Percentiles rank a stretch among this genome's conserved stretches.
These are phyloP conservation scores for Glycine soja DNA, from an alignment of 306 rosid genomes.

Conservation along the genomic window DNA sequence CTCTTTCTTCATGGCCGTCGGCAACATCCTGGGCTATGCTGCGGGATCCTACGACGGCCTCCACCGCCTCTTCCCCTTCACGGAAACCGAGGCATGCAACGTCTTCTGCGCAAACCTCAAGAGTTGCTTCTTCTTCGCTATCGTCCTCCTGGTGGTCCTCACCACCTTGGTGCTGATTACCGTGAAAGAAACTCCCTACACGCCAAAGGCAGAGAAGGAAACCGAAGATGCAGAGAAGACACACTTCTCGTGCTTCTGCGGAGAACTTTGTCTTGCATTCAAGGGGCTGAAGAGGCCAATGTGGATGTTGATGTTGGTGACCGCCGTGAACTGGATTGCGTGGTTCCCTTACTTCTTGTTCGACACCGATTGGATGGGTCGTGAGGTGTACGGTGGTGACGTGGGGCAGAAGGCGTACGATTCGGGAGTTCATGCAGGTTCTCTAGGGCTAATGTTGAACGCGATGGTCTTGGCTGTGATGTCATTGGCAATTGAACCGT, in stretches of 20 bases:
- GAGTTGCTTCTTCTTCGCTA: constrained; percentile 68
- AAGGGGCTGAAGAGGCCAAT: constrained; percentile 59
- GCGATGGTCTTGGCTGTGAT: constrained; percentile 61
- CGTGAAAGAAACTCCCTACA: constrained; percentile 44
- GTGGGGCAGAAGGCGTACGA: constrained; percentile 52
- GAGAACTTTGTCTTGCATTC: constrained; percentile 47
- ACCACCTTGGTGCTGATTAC: constrained; percentile 32
- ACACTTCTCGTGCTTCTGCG: constrained; percentile 9
- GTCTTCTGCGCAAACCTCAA: constrained; percentile 74
- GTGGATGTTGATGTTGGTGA: constrained; percentile 70
- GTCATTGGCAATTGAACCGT: constrained; percentile 55
- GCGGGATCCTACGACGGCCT: constrained; percentile 61
- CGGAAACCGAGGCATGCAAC: constrained; percentile 62
- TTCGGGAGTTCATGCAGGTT: constrained; percentile 60
- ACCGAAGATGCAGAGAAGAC: background rate
- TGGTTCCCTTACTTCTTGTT: constrained; percentile 81
- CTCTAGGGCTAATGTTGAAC: constrained; percentile 69
- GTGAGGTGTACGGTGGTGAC: constrained; percentile 76
- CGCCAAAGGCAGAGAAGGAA: rapidly evolving
- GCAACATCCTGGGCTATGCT: constrained; percentile 69
- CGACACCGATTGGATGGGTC: constrained; percentile 91
- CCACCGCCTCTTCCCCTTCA: constrained; percentile 58
- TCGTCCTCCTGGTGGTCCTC: constrained; percentile 33
- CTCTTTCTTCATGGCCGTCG: constrained; percentile 82
- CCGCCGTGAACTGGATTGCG: constrained; percentile 72